These are phyloP conservation scores for Retiboletus fuscus DNA, from an alignment of 1,284 basidiomycete genomes.

Conservation along the genomic window DNA sequence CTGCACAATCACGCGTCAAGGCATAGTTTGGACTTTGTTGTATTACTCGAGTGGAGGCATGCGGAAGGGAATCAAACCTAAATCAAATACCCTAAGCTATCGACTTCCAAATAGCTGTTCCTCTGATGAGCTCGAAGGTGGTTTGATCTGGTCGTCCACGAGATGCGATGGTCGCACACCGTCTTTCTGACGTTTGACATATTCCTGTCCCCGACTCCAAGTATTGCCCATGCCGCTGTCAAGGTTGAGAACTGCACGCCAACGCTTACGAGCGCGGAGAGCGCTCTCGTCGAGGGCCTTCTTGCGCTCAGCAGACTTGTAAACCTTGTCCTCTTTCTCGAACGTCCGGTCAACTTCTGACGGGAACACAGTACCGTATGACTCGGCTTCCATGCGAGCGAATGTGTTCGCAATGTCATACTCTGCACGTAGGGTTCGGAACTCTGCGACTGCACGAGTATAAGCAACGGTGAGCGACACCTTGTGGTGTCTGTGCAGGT, in stretches of 20 bases:
- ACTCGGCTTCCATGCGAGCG: constrained; percentile 84
- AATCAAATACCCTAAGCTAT: constrained; percentile 30
- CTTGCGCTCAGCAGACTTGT: constrained; percentile 69
- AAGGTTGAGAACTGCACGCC: constrained; percentile 72
- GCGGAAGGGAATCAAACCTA: constrained; percentile 14
- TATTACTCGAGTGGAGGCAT: constrained; percentile 30
- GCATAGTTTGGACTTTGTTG: constrained; percentile 51
- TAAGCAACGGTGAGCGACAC: constrained; percentile 87
- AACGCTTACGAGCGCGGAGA: constrained; percentile 75
- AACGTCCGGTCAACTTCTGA: constrained; percentile 72
- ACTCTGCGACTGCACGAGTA: constrained; percentile 82
- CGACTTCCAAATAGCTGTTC: constrained; percentile 35
- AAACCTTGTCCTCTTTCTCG: constrained; percentile 69
- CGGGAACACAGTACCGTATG: constrained; percentile 79
- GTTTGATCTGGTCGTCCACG: constrained; percentile 34
- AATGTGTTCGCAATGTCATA: constrained; percentile 83
- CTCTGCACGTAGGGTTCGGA: constrained; percentile 86
- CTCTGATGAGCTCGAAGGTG: constrained; percentile 31
- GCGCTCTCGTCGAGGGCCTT: constrained; percentile 69
- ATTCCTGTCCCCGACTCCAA: constrained; percentile 78
- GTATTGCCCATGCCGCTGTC: constrained; percentile 56
- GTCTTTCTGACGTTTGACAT: constrained; percentile 76
- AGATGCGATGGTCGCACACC: constrained; percentile 73
- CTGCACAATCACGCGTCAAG: constrained; percentile 77
- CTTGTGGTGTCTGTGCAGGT: constrained; percentile 76